phyloP scores from a whole-genome alignment of 2,329 filamentous ascomycete species.

The Lasiodiplodia sp. region DNA sequence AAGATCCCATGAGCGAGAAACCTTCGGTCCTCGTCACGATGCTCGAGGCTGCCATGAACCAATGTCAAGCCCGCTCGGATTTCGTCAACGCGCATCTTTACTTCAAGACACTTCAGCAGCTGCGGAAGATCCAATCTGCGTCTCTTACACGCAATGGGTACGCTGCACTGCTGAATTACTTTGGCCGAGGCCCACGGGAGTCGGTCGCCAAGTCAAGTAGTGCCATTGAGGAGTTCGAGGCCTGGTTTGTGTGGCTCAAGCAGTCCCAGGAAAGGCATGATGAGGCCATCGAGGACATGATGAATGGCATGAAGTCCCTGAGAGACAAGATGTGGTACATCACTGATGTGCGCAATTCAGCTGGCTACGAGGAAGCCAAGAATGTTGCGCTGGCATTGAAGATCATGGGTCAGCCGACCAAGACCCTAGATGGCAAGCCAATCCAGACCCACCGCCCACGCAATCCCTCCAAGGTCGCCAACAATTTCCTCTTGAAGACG shows the following conservation, averaged over 20 bases:
- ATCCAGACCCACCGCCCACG: conserved; percentile 50
- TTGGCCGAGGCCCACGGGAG: conserved; percentile 74
- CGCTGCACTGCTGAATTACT: conserved; percentile 75
- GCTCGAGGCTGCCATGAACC: conserved; percentile 77
- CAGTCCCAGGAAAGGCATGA: conserved; percentile 83
- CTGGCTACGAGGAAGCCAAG: conserved; percentile 83
- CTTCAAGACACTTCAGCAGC: conserved; percentile 80
- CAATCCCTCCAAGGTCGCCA: conserved; percentile 55
- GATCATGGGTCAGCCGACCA: conserved; percentile 75
- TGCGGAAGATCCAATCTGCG: conserved; percentile 68
- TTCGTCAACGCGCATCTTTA: conserved; percentile 86
- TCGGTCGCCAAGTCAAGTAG: conserved; percentile 73
- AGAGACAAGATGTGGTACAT: conserved; percentile 99
- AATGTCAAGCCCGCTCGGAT: conserved; percentile 80
- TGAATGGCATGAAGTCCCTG: conserved; percentile 74
- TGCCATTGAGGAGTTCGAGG: conserved; percentile 79
- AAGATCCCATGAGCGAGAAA: conserved; percentile 47
- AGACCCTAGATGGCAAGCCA: conserved; percentile 49
- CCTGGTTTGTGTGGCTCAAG: conserved; percentile 83
- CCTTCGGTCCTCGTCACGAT: conserved; percentile 69
- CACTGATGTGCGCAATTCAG: conserved; percentile 89
- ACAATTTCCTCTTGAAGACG: conserved; percentile 75
- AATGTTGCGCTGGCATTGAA: conserved; percentile 88
- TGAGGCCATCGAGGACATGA: conserved; percentile 75
- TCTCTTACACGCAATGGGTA: conserved; percentile 72